These are phyloP conservation scores for Adansonia rubrostipa DNA, from an alignment of 441 rosid genomes.

Conservation along the genomic window DNA sequence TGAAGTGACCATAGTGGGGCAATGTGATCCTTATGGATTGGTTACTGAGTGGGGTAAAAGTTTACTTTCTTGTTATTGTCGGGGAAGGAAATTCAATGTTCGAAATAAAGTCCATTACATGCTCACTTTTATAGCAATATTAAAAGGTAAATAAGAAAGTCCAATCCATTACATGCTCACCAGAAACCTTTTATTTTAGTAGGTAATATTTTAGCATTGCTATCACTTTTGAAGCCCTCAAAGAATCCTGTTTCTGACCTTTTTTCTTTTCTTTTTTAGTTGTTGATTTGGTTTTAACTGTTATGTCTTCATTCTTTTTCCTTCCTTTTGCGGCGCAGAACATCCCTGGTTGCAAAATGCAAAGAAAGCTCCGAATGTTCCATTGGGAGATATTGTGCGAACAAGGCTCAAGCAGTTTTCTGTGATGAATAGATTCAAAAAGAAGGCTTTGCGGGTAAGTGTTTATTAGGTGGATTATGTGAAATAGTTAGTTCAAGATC, in stretches of 20 bases:
- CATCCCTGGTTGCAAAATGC: conserved; percentile 93
- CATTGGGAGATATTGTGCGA: conserved; percentile 92
- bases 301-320: too few species aligned
- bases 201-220: neutral
- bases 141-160: too few species aligned
- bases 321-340: conserved; percentile 46
- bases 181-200: neutral
- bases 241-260: neutral
- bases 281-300: too few species aligned
- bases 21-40: neutral
- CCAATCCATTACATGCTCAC: too few species aligned
- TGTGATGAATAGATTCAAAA: conserved; percentile 91
- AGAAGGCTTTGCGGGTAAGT: conserved; percentile 83
- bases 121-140: neutral
- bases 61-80: neutral
- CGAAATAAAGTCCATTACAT: neutral
- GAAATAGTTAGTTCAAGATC: conserved; percentile 15
- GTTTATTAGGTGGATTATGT: conserved; percentile 21
- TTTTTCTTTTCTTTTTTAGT: too few species aligned
- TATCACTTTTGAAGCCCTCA: neutral
- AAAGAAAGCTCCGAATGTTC: conserved; percentile 95
- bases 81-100: neutral
- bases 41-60: neutral
- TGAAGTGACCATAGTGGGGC: neutral
- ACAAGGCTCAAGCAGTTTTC: conserved; percentile 92